Evolutionary conservation across 75 land plant genomes (phyloP), one percentile per base, ranked within the genome.

Genomic region (Chamaecyparis obtusa): DNA sequence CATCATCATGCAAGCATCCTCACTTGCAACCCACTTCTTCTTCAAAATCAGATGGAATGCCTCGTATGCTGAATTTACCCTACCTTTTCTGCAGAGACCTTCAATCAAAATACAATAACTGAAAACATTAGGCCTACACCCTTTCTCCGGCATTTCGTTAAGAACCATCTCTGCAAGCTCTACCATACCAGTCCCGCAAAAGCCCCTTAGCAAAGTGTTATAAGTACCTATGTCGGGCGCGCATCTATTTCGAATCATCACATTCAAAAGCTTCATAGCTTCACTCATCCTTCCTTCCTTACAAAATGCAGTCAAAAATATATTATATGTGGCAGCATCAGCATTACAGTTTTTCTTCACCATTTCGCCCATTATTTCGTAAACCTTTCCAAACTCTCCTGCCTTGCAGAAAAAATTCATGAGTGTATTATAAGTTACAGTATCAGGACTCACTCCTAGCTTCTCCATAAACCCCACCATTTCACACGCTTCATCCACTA

Each of bases 351-450:
- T 32, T 24, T 85, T 54, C 39, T 36, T 39, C 15, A 33, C 80
- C 86, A 85, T 85, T 33, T 85, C 86, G 2, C 41, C 39, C 39
- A 85, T 27, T 32, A 85, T 69, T 83, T 37, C 27, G 13, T 85
- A 69, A 36, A 69, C 86, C 77, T 78, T 69, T 21, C 4, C 24
- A n/a, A 85, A 27, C 15, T 85, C 43, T 1, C 81, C 86, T 36
- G 86, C 84, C 86, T 72, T 85, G 44, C 32, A 85, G 15, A 85
- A 85, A 54, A 24, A 54, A 24, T 33, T 4, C 41, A 85, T 54
- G 43, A 85, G 80, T 21, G 77, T 69, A 85, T 85, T 85, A 72
- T 85, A 85, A 16, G 86, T 85, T 15, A 85, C 77, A 39, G 84
- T 85, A 13, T 85, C 77, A 37, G 86, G 14, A n/a, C 33, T 81